Conservation (phyloP, 2,329 filamentous ascomycete genomes). For the Alternaria novae-zelandiae region DNA sequence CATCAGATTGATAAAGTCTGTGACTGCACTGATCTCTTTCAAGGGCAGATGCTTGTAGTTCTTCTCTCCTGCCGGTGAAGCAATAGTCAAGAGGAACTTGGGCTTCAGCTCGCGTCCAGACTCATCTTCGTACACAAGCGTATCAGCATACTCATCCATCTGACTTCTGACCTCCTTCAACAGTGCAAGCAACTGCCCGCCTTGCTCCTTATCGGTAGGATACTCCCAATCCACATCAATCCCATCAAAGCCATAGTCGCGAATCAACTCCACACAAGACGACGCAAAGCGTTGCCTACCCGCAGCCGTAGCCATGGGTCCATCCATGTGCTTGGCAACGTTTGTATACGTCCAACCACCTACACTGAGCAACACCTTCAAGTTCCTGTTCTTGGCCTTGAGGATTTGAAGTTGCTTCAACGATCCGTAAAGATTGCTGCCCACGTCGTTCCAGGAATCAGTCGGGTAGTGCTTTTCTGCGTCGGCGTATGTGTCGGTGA, state of each 20-base stretch:
- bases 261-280: constrained; percentile 75
- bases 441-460: constrained; percentile 70
- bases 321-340: constrained; percentile 69
- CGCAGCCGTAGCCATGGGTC: constrained; percentile 67
- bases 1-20: constrained; percentile 61
- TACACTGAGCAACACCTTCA: constrained; percentile 83
- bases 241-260: constrained; percentile 74
- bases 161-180: constrained; percentile 48
- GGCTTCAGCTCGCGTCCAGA: constrained; percentile 32
- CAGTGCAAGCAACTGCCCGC: constrained; percentile 48
- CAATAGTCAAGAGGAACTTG: constrained; percentile 54
- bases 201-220: constrained; percentile 51
- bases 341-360: constrained; percentile 79
- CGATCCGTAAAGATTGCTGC: constrained; percentile 77
- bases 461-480: constrained; percentile 63
- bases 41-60: constrained; percentile 54
- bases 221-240: constrained; percentile 59
- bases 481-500: constrained; percentile 39
- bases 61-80: constrained; percentile 52
- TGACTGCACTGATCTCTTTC: constrained; percentile 48
- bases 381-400: constrained; percentile 76
- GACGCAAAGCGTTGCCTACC: constrained; percentile 72
- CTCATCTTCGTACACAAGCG: constrained; percentile 28
- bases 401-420: constrained; percentile 77
- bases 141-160: constrained; percentile 50